Conservation (phyloP, 495 filamentous ascomycete species). For the Physcia stellaris region DNA sequence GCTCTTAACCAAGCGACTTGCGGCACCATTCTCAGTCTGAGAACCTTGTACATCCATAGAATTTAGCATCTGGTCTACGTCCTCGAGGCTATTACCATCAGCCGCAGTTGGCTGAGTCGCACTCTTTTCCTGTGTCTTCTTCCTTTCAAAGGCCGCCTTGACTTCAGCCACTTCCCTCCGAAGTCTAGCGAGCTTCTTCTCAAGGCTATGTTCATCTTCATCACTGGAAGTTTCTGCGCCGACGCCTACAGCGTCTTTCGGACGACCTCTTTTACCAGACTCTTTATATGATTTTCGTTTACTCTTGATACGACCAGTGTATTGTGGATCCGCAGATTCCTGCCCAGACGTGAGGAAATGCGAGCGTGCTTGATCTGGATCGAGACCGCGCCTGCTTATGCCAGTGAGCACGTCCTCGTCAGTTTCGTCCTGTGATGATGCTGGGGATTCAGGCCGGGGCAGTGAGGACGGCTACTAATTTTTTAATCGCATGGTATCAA, state of each 20-base stretch:
- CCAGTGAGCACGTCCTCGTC: constrained; percentile 46
- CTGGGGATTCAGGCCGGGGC: constrained; percentile 44
- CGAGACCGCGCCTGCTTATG: constrained; percentile 61
- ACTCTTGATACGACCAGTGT: constrained; percentile 64
- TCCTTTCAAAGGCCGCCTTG: constrained; percentile 48
- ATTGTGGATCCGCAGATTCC: constrained; percentile 62
- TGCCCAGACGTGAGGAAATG: constrained; percentile 63
- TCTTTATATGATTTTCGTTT: constrained; percentile 73
- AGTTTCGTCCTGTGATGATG: constrained; percentile 32
- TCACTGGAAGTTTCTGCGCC: constrained; percentile 55
- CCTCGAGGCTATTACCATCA: constrained; percentile 35
- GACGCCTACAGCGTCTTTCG: constrained; percentile 33
- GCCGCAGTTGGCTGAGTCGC: constrained; percentile 18
- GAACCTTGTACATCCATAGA: constrained; percentile 31
- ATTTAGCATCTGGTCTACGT: constrained; percentile 53
- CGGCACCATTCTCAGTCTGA: constrained; percentile 18
- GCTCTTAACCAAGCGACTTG: constrained; percentile 17
- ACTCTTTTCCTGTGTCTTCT: constrained; percentile 22
- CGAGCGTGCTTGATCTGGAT: constrained; percentile 62
- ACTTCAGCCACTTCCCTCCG: constrained; percentile 67
- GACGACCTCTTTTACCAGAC: constrained; percentile 48
- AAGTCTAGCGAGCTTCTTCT: constrained; percentile 63
- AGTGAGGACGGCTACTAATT: constrained; percentile 40
- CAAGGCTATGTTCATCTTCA: constrained; percentile 51
- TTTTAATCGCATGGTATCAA: too few species aligned